Evolutionary conservation across 257 asterid species (phyloP), one percentile per base, ranked within the genome.

Genomic region (Solanum ahanhuiri): DNA sequence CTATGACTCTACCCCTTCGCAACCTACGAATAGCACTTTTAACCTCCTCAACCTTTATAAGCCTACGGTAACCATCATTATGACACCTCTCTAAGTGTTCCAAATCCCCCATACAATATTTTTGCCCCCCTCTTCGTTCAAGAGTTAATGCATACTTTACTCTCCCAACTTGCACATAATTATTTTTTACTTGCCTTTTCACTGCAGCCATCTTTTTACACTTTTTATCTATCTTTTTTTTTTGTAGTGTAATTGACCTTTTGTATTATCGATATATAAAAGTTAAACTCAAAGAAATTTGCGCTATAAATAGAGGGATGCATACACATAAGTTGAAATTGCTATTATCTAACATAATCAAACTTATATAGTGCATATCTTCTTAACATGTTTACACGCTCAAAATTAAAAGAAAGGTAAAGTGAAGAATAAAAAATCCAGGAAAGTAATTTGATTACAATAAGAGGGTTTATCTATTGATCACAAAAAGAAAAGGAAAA

Each of bases 401-500:
- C 66, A 6, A 45, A 51, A 17, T 51, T 17, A 51, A 15, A 25
- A 79, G 17, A 77, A 25, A 23, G 4, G 33, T 75, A n/a, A 28
- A 28, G 2, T 28, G 30, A 28, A 41, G 4, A 76, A 77, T 4
- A 6, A 77, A 43, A 28, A 25, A 9, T 43, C 12, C 23, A 14
- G 63, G 63, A 20, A 43, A 77, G 64, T 43, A 77, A 41, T 77
- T 41, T 77, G 83, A 7, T 77, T 77, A 77, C 23, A 77, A 43
- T 15, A 77, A 77, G 83, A 77, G 83, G n/a, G 23, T 23, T 43
- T 77, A 20, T 77, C 63, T 77, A 77, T 77, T 77, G n/a, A 43
- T 77, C 39, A 77, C 37, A 43, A 79, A 45, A 45, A 79, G 66
- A 45, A 45, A 79, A 45, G 66, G 63, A 76, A 45, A 79, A 79